Base-by-base conservation (phyloP, 257 asterid genomes). In the Petunia axillaris region DNA sequence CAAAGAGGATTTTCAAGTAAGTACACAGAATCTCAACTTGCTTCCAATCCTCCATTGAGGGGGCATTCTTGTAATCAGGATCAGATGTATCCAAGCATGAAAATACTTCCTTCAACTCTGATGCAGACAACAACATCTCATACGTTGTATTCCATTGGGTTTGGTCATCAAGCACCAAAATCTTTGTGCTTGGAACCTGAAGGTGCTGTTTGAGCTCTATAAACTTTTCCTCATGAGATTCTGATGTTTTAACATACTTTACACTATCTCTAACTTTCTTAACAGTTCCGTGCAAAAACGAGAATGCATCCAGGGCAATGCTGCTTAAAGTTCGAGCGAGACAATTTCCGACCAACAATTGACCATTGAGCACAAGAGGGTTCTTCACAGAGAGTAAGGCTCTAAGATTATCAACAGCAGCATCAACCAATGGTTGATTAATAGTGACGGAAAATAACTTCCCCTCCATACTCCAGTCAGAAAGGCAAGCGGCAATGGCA, bases 141-240 rank as follows among this genome's bases (percentile, higher is more conserved):
- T 94, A 96, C 4, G 99, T 96, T 2, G 99, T 94, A 88, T 90
- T 94, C 99, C 99, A 96, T 16, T 82, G 89, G 6, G 96, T 91
- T 82, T 77, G 88, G 85, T 94, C 93, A 71, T 96, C 99, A 62
- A 96, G 88, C 9, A 85, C 88, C 55, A 96, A 90, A 73, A 7
- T 84, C 85, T 90, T 94, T 2, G 97, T 83, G 86, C 95, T 91
- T 6, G 99, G 97, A 60, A 96, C 98, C 84, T 94, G 99, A 82
- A 94, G 99, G 9, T 91, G 96, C 80, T 86, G 89, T 78, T 92
- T 96, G 70, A 96, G 88, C 88, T 91, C 97, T 2, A 88, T 82
- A 83, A 94, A 96, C 87, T 88, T 96, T 50, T 96, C 98, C 88
- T 92, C 98, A 0, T 89, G 97, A 0, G 91, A 83, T 57, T 96